Conservation (phyloP, 768 basidiomycete species). For the Pleurotus platypus region DNA sequence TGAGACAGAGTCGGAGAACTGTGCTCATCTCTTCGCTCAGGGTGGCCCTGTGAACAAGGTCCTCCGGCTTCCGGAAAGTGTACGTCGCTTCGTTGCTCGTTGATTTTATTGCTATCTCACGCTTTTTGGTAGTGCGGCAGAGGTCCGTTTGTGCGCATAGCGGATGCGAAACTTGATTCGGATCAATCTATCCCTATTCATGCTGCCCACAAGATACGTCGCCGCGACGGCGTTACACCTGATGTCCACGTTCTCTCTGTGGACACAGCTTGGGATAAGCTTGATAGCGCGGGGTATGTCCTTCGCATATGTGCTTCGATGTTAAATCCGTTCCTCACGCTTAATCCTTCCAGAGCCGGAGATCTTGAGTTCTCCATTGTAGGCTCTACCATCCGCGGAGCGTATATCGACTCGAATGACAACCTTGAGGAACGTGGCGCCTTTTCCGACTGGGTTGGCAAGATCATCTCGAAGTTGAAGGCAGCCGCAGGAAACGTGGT, state of each 20-base stretch:
- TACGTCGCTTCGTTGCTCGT: neutral
- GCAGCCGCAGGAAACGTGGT: constrained; percentile 1
- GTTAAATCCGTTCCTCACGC: neutral
- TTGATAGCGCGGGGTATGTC: neutral
- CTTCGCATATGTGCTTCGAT: neutral
- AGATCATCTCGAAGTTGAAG: constrained; percentile 4
- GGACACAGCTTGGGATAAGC: constrained; percentile 18
- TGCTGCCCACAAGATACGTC: constrained; percentile 18
- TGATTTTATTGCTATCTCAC: neutral
- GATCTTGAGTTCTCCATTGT: constrained; percentile 1
- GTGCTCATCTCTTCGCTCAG: constrained; percentile 5
- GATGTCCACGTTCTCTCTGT: constrained; percentile 29
- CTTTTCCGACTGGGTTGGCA: neutral
- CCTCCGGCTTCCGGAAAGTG: constrained; percentile 3
- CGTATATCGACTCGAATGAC: neutral
- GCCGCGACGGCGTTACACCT: constrained; percentile 19
- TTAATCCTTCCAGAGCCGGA: neutral
- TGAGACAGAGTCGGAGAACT: neutral
- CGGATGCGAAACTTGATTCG: constrained; percentile 26
- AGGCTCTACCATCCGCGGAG: neutral
- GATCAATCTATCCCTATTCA: constrained; percentile 31
- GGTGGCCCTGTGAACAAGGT: constrained; percentile 3
- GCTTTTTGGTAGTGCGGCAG: constrained; percentile 8
- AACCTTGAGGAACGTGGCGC: constrained; percentile 1
- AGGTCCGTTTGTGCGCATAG: constrained; percentile 24